phyloP scores from a whole-genome alignment of 2,329 filamentous ascomycete species.

The Diaporthe batatas region DNA sequence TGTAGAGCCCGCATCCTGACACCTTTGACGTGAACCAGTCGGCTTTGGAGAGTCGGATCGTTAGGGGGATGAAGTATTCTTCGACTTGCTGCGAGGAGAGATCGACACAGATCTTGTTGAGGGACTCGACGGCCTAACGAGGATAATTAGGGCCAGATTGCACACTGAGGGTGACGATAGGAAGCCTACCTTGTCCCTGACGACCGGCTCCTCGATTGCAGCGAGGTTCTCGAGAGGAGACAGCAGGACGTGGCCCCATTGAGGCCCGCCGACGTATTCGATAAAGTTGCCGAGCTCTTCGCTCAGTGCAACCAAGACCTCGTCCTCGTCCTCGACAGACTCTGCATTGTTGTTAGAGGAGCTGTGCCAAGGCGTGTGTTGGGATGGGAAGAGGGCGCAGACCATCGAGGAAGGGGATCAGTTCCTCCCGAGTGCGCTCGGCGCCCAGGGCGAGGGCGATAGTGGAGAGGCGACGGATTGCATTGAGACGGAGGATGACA shows the following conservation, averaged over 20 bases:
- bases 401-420: conserved; percentile 99
- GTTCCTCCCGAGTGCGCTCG: conserved; percentile 96
- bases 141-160: conserved; percentile 36
- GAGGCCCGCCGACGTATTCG: conserved; percentile 95
- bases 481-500: conserved; percentile 96
- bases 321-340: conserved; percentile 98
- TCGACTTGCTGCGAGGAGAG: conserved; percentile 94
- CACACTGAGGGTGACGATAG: conserved; percentile 10
- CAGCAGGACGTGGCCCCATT: conserved; percentile 94
- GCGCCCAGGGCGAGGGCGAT: conserved; percentile 96
- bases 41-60: conserved; percentile 95
- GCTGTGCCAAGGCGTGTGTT: conserved; percentile 37
- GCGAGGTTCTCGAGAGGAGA: conserved; percentile 98
- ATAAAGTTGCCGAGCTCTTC: conserved; percentile 97
- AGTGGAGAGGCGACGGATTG: conserved; percentile 97
- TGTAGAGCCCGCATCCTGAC: conserved; percentile 95
- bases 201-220: conserved; percentile 97
- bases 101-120: conserved; percentile 98
- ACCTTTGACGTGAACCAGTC: conserved; percentile 99
- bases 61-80: conserved; percentile 96
- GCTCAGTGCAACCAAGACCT: conserved; percentile 95
- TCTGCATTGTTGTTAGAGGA: conserved; percentile 67
- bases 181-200: conserved; percentile 88
- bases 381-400: conserved; percentile 57
- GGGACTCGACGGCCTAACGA: conserved; percentile 90